Evolutionary conservation across 129 eudicot species (phyloP), one percentile per base, ranked within the genome.

Genomic region (Tagetes patula): DNA sequence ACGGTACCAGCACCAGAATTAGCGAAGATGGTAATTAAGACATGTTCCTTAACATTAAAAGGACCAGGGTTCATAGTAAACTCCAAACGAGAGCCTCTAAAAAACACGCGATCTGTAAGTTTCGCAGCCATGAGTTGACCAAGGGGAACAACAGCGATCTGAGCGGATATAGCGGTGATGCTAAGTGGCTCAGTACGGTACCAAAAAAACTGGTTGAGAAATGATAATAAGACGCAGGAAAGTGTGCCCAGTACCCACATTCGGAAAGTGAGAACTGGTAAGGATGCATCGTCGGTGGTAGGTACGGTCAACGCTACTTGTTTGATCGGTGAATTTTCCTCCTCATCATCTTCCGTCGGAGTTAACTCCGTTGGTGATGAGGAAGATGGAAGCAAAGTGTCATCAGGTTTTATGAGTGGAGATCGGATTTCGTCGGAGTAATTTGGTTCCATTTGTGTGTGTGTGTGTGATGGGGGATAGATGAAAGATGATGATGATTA

Each of bases 221-320:
- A 95, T 0, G 99, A 95, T 2, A 95, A 72, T 0, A 95, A 83
- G 0, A 79, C 86, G 38, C 99, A 90, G 1, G 99, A 95, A 1
- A 95, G 77, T 0, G 92, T 83, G 5, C 99, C 99, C 2, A 95
- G 73, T 2, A 86, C 76, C 99, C 97, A 95, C 99, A 95, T 95
- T 80, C 99, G 83, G 72, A 90, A 95, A 5, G 99, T 95, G 54
- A 95, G 87, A 0, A 95, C 97, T 0, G 97, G 99, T 3, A 90
- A 85, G 0, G 88, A 60, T 2, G 88, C 84, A 67, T 95, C 99
- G 67, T 95, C 97, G n/a, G 87, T 81, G 66, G 84, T 88, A 1
- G 97, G 85, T 8, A 95, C 99, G 39, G 99, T 95, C 77, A 95
- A 83, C n/a, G 99, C 99, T 82, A 95, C 99, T 52, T 95, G 93